These are phyloP conservation scores for Russula ochroleuca DNA, from an alignment of 768 basidiomycete genomes.

Conservation along the genomic window DNA sequence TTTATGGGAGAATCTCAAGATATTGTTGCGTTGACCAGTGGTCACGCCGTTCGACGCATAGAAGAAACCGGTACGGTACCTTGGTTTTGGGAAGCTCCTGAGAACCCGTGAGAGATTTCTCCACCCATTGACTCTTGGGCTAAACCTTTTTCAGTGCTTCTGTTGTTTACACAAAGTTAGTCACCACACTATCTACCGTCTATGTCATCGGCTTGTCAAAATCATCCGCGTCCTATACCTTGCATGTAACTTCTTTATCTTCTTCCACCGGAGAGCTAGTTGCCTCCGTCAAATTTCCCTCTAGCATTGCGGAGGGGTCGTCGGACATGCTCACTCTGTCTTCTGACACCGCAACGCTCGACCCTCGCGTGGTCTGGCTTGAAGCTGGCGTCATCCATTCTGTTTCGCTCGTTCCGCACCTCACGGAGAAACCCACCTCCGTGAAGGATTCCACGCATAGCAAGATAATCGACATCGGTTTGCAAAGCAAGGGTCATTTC, in stretches of 20 bases:
- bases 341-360: conserved; percentile 20
- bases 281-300: conserved; percentile 49
- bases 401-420: conserved; percentile 47
- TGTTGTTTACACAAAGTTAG: conserved; percentile 59
- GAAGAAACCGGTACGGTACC: conserved; percentile 48
- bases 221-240: conserved; percentile 50
- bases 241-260: conserved; percentile 63
- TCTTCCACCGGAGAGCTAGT: conserved; percentile 50
- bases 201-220: conserved; percentile 50
- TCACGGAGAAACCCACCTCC: conserved; percentile 45
- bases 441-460: conserved; percentile 46
- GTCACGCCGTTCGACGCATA: conserved; percentile 52
- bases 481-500: conserved; percentile 52
- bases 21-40: conserved; percentile 57
- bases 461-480: conserved; percentile 56
- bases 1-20: conserved; percentile 38
- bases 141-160: conserved; percentile 46
- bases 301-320: conserved; percentile 39
- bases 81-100: conserved; percentile 73
- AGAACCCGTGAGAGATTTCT: conserved; percentile 51
- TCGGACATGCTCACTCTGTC: conserved; percentile 39
- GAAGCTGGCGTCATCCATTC: conserved; percentile 50
- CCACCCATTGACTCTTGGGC: neutral
- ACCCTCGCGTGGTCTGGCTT: conserved; percentile 48
- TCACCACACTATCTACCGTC: conserved; percentile 48